Conservation (phyloP, 108 stramenopile species). For the Fragilariopsis cylindrus region DNA sequence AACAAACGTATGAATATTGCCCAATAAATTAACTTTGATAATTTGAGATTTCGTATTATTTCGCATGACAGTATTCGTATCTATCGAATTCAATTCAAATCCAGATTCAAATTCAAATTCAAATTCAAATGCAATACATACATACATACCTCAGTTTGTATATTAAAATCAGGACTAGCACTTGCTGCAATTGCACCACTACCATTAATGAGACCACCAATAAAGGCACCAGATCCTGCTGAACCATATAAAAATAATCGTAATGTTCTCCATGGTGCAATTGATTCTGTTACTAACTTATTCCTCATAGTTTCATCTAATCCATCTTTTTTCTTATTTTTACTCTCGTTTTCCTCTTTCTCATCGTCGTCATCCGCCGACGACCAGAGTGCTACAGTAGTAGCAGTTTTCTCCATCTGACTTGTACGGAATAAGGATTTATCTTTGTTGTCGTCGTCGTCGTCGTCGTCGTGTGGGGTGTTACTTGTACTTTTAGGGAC, state of each 20-base stretch:
- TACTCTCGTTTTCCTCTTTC: neutral
- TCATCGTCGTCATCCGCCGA: neutral
- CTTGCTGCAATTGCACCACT: slow-evolving; percentile 60
- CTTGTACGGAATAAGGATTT: too few species aligned
- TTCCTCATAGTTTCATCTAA: slow-evolving; percentile 39
- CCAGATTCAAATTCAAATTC: too few species aligned
- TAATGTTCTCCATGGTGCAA: slow-evolving; percentile 82
- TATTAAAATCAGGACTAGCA: slow-evolving; percentile 63
- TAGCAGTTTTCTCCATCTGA: neutral
- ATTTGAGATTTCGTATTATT: too few species aligned
- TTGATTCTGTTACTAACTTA: slow-evolving; percentile 72
- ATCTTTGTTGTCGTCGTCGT: too few species aligned
- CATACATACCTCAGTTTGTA: slow-evolving; percentile 60
- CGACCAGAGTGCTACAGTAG: neutral
- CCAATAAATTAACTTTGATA: too few species aligned
- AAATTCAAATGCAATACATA: too few species aligned
- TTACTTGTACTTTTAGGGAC: too few species aligned
- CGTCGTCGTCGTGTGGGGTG: too few species aligned
- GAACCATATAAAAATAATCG: slow-evolving; percentile 73
- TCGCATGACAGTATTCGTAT: too few species aligned
- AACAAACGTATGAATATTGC: neutral
- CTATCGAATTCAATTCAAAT: too few species aligned
- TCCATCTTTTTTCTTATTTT: slow-evolving; percentile 35
- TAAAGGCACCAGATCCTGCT: slow-evolving; percentile 65
- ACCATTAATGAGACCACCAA: slow-evolving; percentile 74